phyloP scores from a whole-genome alignment of 352 stramenopile species.

The Pythium phragmitis region DNA sequence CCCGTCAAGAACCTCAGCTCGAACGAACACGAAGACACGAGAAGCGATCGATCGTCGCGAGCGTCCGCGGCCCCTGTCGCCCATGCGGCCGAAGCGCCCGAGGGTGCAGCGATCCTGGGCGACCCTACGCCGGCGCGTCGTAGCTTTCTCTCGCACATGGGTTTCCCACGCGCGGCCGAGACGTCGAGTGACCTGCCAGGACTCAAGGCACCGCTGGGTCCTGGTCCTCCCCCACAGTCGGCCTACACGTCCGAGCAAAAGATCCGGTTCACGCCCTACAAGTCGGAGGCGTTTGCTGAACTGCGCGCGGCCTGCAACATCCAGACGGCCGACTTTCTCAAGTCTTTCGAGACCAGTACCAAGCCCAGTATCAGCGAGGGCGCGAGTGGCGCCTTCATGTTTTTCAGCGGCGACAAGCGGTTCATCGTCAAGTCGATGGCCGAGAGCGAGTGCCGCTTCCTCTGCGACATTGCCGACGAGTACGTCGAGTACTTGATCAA shows the following conservation, averaged over 20 bases:
- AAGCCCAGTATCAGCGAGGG: slow-evolving; percentile 90
- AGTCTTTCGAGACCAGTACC: slow-evolving; percentile 78
- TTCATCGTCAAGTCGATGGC: slow-evolving; percentile 92
- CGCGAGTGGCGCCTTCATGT: slow-evolving; percentile 91
- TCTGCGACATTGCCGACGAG: slow-evolving; percentile 81
- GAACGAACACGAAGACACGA: background rate
- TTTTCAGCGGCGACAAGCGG: slow-evolving; percentile 88
- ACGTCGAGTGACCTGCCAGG: slow-evolving; percentile 12
- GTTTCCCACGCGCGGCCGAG: slow-evolving; percentile 21
- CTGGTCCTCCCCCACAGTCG: slow-evolving; percentile 2
- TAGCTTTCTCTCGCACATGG: slow-evolving; percentile 26
- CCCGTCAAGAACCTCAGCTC: slow-evolving; percentile 22
- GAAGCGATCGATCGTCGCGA: slow-evolving; percentile 1
- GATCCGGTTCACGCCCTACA: slow-evolving; percentile 79
- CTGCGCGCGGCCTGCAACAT: slow-evolving; percentile 73
- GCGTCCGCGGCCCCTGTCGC: background rate
- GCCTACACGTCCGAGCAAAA: slow-evolving; percentile 30
- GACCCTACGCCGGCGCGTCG: background rate
- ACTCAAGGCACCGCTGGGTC: slow-evolving; percentile 13
- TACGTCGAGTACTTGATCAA: slow-evolving; percentile 86
- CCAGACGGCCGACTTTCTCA: slow-evolving; percentile 55
- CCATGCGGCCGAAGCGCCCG: no score
- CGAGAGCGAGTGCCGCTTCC: slow-evolving; percentile 75
- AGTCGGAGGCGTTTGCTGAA: slow-evolving; percentile 68
- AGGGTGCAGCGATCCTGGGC: no score